Evolutionary conservation across 2,329 filamentous ascomycete genomes (phyloP).

Genomic region (Fusarium burgessii): DNA sequence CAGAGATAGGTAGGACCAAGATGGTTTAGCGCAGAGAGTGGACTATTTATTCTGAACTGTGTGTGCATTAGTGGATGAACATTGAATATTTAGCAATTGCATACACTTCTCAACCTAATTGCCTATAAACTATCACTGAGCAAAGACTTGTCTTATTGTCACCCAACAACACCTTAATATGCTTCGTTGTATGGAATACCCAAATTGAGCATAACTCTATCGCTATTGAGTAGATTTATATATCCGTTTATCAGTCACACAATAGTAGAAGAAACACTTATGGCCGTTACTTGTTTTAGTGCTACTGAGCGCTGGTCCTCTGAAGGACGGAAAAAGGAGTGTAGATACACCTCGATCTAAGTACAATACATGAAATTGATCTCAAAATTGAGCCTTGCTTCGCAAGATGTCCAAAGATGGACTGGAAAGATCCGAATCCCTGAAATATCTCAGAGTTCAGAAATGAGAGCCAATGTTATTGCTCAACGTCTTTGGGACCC

Average conservation of each 20-base stretch:
- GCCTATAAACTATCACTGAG: neutral
- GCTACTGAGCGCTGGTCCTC: constrained; percentile 8
- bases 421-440: constrained; percentile 21
- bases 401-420: constrained; percentile 33
- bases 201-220: neutral
- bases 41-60: neutral
- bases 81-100: neutral
- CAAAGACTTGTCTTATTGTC: neutral
- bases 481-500: neutral
- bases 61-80: neutral
- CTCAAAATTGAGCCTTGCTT: constrained; percentile 34
- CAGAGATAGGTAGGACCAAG: neutral
- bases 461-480: constrained; percentile 3
- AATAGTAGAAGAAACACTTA: neutral
- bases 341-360: constrained; percentile 40
- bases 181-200: neutral
- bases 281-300: constrained; percentile 12
- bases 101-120: neutral
- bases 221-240: neutral
- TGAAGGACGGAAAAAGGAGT: constrained; percentile 22
- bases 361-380: constrained; percentile 42
- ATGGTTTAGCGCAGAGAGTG: neutral
- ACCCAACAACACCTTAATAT: neutral
- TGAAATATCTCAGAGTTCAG: constrained; percentile 3
- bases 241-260: neutral